phyloP scores from a whole-genome alignment of 2,329 filamentous ascomycete species.

The Sporothrix brunneoviolacea region DNA sequence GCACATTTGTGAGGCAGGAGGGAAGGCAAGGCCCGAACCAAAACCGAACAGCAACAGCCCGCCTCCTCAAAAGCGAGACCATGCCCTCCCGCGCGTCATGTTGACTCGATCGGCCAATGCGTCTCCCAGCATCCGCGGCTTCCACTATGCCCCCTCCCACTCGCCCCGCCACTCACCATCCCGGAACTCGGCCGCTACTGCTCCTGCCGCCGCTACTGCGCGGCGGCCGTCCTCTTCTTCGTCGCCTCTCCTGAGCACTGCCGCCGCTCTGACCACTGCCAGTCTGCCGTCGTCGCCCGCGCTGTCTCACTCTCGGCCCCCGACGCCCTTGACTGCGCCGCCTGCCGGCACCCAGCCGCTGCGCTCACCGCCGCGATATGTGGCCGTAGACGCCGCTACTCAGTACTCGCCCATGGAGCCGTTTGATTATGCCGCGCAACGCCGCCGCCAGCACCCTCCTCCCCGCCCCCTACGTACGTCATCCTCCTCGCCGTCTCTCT shows the following conservation, averaged over 20 bases:
- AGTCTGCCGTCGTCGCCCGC: background rate
- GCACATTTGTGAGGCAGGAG: background rate
- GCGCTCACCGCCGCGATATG: conserved; percentile 12
- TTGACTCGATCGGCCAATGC: conserved; percentile 53
- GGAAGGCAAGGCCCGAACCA: background rate
- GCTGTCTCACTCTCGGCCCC: background rate
- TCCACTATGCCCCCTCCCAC: conserved; percentile 42
- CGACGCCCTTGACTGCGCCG: background rate
- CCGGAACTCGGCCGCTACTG: conserved; percentile 26
- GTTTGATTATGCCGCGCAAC: conserved; percentile 30
- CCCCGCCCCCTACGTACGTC: background rate
- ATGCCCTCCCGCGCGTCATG: conserved; percentile 33
- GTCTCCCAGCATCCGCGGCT: conserved; percentile 39
- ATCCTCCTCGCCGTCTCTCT: background rate
- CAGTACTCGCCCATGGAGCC: conserved; percentile 45
- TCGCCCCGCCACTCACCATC: conserved; percentile 36
- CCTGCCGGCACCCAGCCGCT: background rate
- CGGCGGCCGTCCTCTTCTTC: conserved; percentile 16
- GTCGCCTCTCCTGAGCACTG: conserved; percentile 3
- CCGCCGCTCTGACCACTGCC: background rate
- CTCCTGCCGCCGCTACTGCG: conserved; percentile 4
- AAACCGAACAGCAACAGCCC: background rate
- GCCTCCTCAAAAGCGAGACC: background rate
- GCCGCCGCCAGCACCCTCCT: conserved; percentile 8
- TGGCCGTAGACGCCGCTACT: conserved; percentile 39